A percentile compares a stretch with the other conserved stretches of the same genome.
phyloP scores from a whole-genome alignment of 2,329 filamentous ascomycete species.

The Pseudohalonectria lignicola region DNA sequence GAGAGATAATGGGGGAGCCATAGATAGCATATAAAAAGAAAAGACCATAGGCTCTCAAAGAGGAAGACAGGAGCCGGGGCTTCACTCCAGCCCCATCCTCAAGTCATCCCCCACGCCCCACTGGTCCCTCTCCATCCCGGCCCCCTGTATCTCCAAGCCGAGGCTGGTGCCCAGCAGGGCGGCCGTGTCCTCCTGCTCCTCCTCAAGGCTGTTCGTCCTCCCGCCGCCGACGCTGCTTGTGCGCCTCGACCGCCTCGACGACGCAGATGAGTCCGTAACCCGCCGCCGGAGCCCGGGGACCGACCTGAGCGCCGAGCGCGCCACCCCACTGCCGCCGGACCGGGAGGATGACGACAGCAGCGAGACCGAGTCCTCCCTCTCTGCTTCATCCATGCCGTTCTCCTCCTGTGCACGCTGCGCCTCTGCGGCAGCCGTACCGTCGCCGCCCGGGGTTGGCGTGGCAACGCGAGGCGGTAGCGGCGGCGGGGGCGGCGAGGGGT shows the following conservation, averaged over 20 bases:
- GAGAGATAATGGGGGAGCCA: not conserved
- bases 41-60: not conserved
- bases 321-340: too few species aligned
- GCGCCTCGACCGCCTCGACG: constrained; percentile 11
- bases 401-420: constrained; percentile 2
- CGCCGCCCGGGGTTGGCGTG: constrained; percentile 2
- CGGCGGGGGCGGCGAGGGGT: constrained; percentile 11
- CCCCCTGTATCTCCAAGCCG: constrained; percentile 40
- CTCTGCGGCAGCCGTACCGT: constrained; percentile 6
- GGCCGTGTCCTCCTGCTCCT: constrained; percentile 29
- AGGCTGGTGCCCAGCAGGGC: constrained; percentile 29
- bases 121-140: constrained; percentile 36
- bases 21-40: not conserved
- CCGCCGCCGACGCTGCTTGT: constrained; percentile 24
- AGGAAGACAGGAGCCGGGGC: not conserved
- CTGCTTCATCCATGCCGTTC: constrained; percentile 7
- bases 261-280: constrained; percentile 12
- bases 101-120: constrained; percentile 81
- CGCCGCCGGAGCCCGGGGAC: constrained; percentile 28
- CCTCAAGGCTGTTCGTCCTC: constrained; percentile 26
- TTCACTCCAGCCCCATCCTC: constrained; percentile 69
- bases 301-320: too few species aligned
- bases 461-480: constrained; percentile 15
- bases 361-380: constrained; percentile 28
- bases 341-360: constrained; percentile 36